Evolutionary conservation across 225 moss, liverwort and hornwort species (phyloP).

Genomic region (Sphagnum contortum): DNA sequence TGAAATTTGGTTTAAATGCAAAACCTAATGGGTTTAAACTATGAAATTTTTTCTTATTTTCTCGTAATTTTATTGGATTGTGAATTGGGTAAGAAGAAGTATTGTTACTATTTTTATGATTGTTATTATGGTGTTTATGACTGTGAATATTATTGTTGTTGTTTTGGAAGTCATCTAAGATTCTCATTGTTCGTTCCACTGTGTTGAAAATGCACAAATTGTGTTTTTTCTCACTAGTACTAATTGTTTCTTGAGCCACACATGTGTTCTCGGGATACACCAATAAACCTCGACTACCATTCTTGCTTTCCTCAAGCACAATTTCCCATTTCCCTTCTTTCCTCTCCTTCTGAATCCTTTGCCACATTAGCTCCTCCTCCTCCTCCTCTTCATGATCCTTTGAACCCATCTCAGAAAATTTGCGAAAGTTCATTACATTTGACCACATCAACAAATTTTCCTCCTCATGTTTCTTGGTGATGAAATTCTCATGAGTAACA

Average conservation of each 20-base stretch:
- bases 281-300: slow-evolving; percentile 5
- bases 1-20: slow-evolving; percentile 17
- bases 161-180: slow-evolving; percentile 4
- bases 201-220: slow-evolving; percentile 30
- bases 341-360: slow-evolving; percentile 13
- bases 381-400: no score
- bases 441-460: no score
- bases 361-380: no score
- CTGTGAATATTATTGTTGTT: not conserved
- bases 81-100: no score
- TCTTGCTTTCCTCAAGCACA: not conserved
- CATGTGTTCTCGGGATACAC: slow-evolving; percentile 13
- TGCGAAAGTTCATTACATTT: no score
- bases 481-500: no score
- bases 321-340: slow-evolving; percentile 16
- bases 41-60: slow-evolving; percentile 3
- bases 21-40: slow-evolving; percentile 13
- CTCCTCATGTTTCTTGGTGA: no score
- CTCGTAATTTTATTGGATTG: not conserved
- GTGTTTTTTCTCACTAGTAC: not conserved
- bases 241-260: slow-evolving; percentile 1
- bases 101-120: no score
- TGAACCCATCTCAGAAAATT: no score
- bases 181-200: slow-evolving; percentile 7
- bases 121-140: no score